phyloP scores from a whole-genome alignment of 2,329 filamentous ascomycete species.

The Fusarium buharicum region DNA sequence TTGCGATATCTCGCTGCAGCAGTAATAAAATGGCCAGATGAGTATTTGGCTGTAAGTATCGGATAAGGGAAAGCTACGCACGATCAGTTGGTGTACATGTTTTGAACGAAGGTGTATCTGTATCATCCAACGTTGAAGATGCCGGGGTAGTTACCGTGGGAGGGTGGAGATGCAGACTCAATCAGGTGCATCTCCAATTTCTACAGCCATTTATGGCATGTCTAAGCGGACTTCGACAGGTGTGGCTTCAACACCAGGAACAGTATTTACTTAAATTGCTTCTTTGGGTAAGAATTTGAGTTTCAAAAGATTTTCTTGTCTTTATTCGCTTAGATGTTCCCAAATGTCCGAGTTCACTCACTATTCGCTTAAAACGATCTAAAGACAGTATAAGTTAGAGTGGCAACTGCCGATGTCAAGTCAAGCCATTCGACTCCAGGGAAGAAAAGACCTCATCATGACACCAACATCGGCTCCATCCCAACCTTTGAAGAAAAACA shows the following conservation, averaged over 20 bases:
- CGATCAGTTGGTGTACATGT: neutral
- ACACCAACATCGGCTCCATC: constrained; percentile 5
- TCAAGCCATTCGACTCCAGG: too few species aligned
- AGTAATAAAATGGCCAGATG: neutral
- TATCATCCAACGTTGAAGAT: neutral
- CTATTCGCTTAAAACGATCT: too few species aligned
- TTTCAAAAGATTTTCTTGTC: neutral
- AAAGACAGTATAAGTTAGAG: too few species aligned
- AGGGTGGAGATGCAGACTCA: constrained; percentile 6
- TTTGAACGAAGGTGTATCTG: neutral
- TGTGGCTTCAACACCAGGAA: neutral
- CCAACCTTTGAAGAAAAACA: neutral
- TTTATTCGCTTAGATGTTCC: too few species aligned
- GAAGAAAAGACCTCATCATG: neutral
- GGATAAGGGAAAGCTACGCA: neutral
- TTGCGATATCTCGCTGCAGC: neutral
- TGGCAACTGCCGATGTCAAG: too few species aligned
- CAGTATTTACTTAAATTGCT: neutral
- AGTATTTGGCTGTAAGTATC: neutral
- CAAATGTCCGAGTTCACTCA: too few species aligned
- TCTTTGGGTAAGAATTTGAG: neutral
- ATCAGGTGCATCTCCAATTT: neutral
- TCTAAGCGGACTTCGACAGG: constrained; percentile 1
- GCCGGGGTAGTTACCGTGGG: neutral
- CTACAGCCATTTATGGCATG: neutral